phyloP scores from a whole-genome alignment of 257 asterid genomes.

The Paraleonurus japonicus region DNA sequence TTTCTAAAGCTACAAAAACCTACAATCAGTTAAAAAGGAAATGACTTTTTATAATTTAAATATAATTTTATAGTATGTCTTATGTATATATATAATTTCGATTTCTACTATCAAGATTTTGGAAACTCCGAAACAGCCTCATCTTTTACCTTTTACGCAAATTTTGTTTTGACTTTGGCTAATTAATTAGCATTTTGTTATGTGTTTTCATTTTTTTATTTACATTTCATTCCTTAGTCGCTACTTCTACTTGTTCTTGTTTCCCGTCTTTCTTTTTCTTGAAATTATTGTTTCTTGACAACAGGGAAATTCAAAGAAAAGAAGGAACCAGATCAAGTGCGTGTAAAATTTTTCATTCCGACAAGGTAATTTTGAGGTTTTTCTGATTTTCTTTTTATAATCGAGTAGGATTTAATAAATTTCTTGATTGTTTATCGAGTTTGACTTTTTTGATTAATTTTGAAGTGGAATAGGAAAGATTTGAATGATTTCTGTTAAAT shows the following conservation, averaged over 20 bases:
- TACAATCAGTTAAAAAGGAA: background rate
- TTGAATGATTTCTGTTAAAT: background rate
- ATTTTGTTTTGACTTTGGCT: background rate
- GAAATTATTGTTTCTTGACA: slow-evolving; percentile 30
- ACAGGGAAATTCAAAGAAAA: slow-evolving; percentile 17
- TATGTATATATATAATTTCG: background rate
- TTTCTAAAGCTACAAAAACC: no score
- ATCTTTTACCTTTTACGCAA: background rate
- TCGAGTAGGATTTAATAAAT: background rate
- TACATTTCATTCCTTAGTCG: slow-evolving; percentile 40
- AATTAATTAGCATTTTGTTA: slow-evolving; percentile 7
- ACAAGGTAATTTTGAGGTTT: background rate
- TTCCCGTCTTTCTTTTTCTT: slow-evolving; percentile 25
- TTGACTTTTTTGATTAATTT: slow-evolving; percentile 30
- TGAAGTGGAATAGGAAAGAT: slow-evolving; percentile 10
- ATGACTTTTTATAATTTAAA: background rate
- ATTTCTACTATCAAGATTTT: slow-evolving; percentile 23
- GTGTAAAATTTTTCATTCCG: slow-evolving; percentile 16
- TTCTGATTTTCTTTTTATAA: background rate
- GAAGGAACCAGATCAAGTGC: slow-evolving; percentile 53
- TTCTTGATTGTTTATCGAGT: slow-evolving; percentile 18
- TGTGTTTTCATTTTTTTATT: slow-evolving; percentile 11
- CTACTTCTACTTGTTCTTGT: slow-evolving; percentile 29
- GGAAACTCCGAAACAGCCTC: slow-evolving; percentile 53
- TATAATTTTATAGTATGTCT: no score